Base-by-base conservation (phyloP, 2,329 filamentous ascomycete species). In the Aspergillus quadricinctus region DNA sequence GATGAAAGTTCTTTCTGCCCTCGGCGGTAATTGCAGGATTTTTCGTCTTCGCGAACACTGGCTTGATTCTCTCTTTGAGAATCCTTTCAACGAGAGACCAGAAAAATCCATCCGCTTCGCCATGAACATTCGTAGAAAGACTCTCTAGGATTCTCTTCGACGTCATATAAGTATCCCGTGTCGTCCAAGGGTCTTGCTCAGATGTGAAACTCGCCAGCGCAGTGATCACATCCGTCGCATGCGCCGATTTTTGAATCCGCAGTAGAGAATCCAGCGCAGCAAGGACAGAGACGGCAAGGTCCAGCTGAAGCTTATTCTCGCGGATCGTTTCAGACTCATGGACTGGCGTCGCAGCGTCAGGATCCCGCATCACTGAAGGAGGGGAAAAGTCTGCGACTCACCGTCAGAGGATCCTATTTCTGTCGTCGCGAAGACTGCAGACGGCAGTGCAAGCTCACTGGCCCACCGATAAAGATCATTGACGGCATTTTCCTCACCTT, bases 1-100 rank as follows among this genome's bases (percentile, higher is more conserved):
- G 72, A 55, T 78, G 71, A 48, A 76, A 66, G 52, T 75, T 74
- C 64, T 78, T 78, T 40, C 77, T 74, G 10, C 76, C 77, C 17
- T 72, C 71, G 10, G 69, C 65, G 4, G 77, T 78, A 51, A 79
- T 72, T 2, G 72, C 68, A 4, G 74, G 70, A 53, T 75, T 77
- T 52, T 70, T 74, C 5, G 69, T 70, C 48, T 70, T 74, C 5
- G 69, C 72, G 54, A 79, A 79, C 10, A 77, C 64, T 7, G 76
- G 75, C 35, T 71, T 73, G 54, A 78, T 70, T 48, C 60, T 72
- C 4, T 58, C 58, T 25, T 62, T 64, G 29, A 67, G 57, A 4
- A 58, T 57, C 1, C 48, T 52, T 54, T 66, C 65, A 2, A 64
- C 43, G 1, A 53, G 48, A 5, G 43, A 14, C 61, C 66, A 65